Conservation (phyloP, 306 rosid species). For the Sicyos baderoa region DNA sequence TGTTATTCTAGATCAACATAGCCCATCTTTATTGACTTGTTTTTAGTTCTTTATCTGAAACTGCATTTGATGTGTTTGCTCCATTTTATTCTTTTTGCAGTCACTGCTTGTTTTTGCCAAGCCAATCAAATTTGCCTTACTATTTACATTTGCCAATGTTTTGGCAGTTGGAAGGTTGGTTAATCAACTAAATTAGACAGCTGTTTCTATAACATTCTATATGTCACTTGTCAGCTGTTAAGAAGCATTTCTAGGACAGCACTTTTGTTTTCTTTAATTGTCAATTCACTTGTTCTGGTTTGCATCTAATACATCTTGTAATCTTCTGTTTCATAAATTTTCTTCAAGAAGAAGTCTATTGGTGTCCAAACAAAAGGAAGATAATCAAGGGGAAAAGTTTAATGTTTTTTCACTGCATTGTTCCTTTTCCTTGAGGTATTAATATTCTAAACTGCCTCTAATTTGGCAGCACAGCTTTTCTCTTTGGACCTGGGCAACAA, state of each 20-base stretch:
- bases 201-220: background rate
- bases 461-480: conserved; percentile 90
- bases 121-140: conserved; percentile 73
- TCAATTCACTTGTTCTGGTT: background rate
- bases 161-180: conserved; percentile 93
- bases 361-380: background rate
- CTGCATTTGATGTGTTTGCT: conserved; percentile 13
- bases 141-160: conserved; percentile 82
- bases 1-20: background rate
- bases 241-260: background rate
- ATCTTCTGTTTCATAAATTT: background rate
- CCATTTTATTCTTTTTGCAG: conserved; percentile 47
- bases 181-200: conserved; percentile 11
- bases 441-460: conserved; percentile 20
- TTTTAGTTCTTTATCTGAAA: background rate
- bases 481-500: conserved; percentile 68
- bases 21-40: background rate
- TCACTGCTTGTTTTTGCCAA: conserved; percentile 68
- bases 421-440: conserved; percentile 14
- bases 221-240: background rate
- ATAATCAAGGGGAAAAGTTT: background rate
- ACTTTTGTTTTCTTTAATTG: background rate
- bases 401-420: background rate
- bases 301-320: background rate
- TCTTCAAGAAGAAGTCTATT: background rate